These are phyloP conservation scores for Cryptosporidium viatorum DNA, from an alignment of 169 alveolate species.

Conservation along the genomic window DNA sequence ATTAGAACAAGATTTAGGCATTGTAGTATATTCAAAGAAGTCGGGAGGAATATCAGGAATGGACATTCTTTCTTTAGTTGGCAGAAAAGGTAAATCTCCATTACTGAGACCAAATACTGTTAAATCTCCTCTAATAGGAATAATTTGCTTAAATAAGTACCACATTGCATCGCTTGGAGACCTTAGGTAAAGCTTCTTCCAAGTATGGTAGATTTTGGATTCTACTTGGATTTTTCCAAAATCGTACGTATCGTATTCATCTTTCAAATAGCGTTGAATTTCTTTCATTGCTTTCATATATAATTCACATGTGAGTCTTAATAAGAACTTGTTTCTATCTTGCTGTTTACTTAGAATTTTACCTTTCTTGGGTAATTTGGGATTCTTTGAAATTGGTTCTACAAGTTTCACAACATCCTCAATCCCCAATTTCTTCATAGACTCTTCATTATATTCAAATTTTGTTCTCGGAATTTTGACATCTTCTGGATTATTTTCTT, in stretches of 20 bases:
- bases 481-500: not conserved
- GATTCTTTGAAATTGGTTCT: constrained; percentile 1
- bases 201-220: constrained; percentile 15
- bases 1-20: constrained; percentile 58
- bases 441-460: constrained; percentile 17
- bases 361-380: not conserved
- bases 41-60: constrained; percentile 60
- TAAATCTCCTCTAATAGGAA: constrained; percentile 56
- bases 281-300: constrained; percentile 34
- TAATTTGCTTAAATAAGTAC: constrained; percentile 43
- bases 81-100: constrained; percentile 61
- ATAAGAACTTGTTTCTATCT: not conserved
- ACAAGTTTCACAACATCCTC: not conserved
- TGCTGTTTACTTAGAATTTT: not conserved
- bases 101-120: constrained; percentile 52
- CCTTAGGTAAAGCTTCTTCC: constrained; percentile 33
- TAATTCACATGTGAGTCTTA: constrained; percentile 64
- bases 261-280: not conserved
- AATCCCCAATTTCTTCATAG: constrained; percentile 8
- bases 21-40: constrained; percentile 56
- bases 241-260: constrained; percentile 23
- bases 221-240: constrained; percentile 7
- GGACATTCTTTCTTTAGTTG: constrained; percentile 15
- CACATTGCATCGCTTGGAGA: constrained; percentile 66
- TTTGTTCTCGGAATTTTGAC: not conserved